Evolutionary conservation across 202 grass and related monocot genomes (phyloP), one percentile per base, ranked within the genome.

Genomic region (Zizania palustris): DNA sequence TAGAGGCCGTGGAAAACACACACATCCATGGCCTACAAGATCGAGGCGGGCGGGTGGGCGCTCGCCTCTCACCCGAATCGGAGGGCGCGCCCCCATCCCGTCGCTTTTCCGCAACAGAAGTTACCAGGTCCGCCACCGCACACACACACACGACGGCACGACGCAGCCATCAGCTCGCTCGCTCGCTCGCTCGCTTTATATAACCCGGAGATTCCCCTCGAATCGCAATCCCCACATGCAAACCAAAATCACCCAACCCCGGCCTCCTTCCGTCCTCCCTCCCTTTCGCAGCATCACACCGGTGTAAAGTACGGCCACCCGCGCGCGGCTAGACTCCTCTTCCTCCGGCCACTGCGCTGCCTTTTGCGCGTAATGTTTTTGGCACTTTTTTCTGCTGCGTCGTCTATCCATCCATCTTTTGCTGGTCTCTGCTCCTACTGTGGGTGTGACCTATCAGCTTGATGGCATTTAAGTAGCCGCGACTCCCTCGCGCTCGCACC

Each of bases 391-490:
- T 34, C 56, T 3, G 15, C 14, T 20, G 54, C 65, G 19, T 9
- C 43, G 42, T 65, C 54, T 1, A 22, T 44, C 21, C 36, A 34
- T 67, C 45, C 65, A 50, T 41, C 34, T 45, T 18, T 5, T 42
- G 6, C 3, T 9, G 2, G 1, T 69, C 11, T 5, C 21, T 16
- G 0, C n/a, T 14, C 65, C 5, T 4, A 1, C 44, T 9, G 6
- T 6, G 12, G 55, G 16, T 7, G 50, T 38, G 69, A 15, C 53
- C 60, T 10, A 34, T 41, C 69, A 3, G 63, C 48, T 21, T 22
- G 10, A 67, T 67, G 34, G 73, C 90, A 87, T 90, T 90, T 83
- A 87, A 93, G 90, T 78, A 93, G 76, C 77, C 44, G 37, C 66
- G 74, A 55, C 71, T 66, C 13, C 71, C 68, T 28, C 59, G 16